Percentiles rank a stretch among this genome's conserved stretches.
Evolutionary conservation across 352 stramenopile species (phyloP).

Genomic region (Globisporangium perplexum): DNA sequence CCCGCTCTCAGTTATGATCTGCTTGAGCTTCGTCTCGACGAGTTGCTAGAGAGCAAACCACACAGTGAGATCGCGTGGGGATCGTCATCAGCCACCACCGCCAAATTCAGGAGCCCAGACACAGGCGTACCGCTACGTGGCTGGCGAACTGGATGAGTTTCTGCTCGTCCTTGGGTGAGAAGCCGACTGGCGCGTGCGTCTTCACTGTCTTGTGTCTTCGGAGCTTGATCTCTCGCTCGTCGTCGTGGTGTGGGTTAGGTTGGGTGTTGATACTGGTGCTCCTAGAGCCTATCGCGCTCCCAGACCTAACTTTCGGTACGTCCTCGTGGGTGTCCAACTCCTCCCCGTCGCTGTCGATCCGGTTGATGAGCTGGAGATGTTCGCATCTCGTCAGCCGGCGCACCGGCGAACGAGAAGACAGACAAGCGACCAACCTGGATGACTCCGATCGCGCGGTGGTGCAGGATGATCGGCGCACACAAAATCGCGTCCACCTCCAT

Average conservation of each 20-base stretch:
- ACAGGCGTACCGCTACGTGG: slow-evolving; percentile 31
- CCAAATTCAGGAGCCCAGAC: neutral
- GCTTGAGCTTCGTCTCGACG: slow-evolving; percentile 45
- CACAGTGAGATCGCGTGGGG: neutral
- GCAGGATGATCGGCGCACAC: slow-evolving; percentile 45
- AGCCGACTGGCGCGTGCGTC: slow-evolving; percentile 23
- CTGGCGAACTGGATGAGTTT: slow-evolving; percentile 60
- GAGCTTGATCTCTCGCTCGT: slow-evolving; percentile 36
- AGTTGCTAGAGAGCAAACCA: slow-evolving; percentile 25
- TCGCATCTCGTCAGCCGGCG: neutral
- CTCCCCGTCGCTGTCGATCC: slow-evolving; percentile 23
- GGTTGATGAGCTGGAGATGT: slow-evolving; percentile 40
- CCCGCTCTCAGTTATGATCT: slow-evolving; percentile 17
- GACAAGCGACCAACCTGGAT: slow-evolving; percentile 26
- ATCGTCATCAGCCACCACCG: neutral
- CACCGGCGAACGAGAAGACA: neutral
- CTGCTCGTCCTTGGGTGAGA: slow-evolving; percentile 59
- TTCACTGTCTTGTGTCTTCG: slow-evolving; percentile 25
- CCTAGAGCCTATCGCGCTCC: neutral
- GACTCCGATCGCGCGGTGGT: slow-evolving; percentile 47
- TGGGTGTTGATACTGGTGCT: neutral
- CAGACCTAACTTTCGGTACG: neutral
- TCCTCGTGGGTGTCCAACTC: slow-evolving; percentile 3
- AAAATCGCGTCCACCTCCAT: slow-evolving; percentile 51
- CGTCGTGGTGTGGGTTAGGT: slow-evolving; percentile 6